Conservation (phyloP, 2,329 filamentous ascomycete species). For the Polytolypa hystricis region DNA sequence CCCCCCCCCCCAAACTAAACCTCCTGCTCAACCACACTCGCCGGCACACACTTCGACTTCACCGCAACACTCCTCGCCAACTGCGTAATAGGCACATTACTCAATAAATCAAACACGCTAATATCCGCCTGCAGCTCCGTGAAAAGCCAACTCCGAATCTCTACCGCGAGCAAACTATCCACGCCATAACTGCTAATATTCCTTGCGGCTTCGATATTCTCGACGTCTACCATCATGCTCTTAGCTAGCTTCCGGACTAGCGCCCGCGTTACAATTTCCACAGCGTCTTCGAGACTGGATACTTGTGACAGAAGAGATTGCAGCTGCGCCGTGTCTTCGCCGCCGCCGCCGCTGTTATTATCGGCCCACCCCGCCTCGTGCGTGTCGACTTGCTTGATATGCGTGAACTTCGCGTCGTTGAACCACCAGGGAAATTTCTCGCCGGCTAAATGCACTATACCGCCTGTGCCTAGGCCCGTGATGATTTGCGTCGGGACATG, state of each 20-base stretch:
- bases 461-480: slow-evolving; percentile 1
- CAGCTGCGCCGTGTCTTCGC: neutral
- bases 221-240: neutral
- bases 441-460: neutral
- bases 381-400: neutral
- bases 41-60: slow-evolving; percentile 5
- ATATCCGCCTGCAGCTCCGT: slow-evolving; percentile 11
- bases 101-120: slow-evolving; percentile 13
- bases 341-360: too few relatives aligned
- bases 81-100: slow-evolving; percentile 5
- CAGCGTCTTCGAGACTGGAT: slow-evolving; percentile 1
- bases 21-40: neutral
- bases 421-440: neutral
- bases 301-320: neutral
- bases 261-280: slow-evolving; percentile 2
- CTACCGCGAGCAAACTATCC: slow-evolving; percentile 14
- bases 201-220: neutral
- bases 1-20: too few relatives aligned
- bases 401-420: slow-evolving; percentile 5
- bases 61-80: slow-evolving; percentile 10
- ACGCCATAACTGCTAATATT: neutral
- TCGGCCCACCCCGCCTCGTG: neutral
- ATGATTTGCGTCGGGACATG: slow-evolving; percentile 6
- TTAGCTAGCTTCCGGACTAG: slow-evolving; percentile 1
- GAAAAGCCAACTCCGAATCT: slow-evolving; percentile 12